Evolutionary conservation across 768 basidiomycete species (phyloP).

Genomic region (Termitomyces sp.): DNA sequence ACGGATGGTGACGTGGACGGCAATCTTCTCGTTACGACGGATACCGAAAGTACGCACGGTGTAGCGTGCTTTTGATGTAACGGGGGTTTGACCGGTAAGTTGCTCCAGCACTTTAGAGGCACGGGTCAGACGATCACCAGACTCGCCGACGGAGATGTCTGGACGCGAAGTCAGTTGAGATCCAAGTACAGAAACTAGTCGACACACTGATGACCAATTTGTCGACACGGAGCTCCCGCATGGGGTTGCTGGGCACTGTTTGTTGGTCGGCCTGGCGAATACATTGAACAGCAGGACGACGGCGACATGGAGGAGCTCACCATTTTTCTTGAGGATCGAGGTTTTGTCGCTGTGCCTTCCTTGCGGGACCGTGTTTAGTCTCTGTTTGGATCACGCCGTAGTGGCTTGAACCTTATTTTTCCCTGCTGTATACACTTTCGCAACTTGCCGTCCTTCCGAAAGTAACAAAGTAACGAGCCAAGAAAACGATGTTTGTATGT

Average conservation of each 20-base stretch:
- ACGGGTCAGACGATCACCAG: constrained; percentile 97
- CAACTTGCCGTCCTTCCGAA: constrained; percentile 19
- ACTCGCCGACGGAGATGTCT: constrained; percentile 99
- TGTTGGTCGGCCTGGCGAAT: constrained; percentile 74
- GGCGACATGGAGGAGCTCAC: constrained; percentile 22
- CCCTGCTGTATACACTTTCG: constrained; percentile 27
- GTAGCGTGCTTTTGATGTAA: constrained; percentile 99
- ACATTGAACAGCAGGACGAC: constrained; percentile 6
- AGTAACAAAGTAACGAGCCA: background rate
- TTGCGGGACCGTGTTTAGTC: constrained; percentile 19
- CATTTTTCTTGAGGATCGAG: constrained; percentile 35
- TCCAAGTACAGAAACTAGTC: background rate
- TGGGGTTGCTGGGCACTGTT: constrained; percentile 84
- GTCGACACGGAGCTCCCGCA: constrained; percentile 96
- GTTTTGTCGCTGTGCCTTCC: constrained; percentile 34
- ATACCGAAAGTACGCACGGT: constrained; percentile 99
- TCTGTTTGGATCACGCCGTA: constrained; percentile 21
- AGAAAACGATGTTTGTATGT: no score
- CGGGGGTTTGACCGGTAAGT: constrained; percentile 98
- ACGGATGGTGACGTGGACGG: constrained; percentile 96
- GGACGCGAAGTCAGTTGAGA: constrained; percentile 1
- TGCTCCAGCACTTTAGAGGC: constrained; percentile 99
- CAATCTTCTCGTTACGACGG: constrained; percentile 99
- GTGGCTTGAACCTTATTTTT: constrained; percentile 41
- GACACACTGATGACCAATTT: constrained; percentile 99